These are phyloP conservation scores for Candida golubevii DNA, from an alignment of 805 yeast species.

Conservation along the genomic window DNA sequence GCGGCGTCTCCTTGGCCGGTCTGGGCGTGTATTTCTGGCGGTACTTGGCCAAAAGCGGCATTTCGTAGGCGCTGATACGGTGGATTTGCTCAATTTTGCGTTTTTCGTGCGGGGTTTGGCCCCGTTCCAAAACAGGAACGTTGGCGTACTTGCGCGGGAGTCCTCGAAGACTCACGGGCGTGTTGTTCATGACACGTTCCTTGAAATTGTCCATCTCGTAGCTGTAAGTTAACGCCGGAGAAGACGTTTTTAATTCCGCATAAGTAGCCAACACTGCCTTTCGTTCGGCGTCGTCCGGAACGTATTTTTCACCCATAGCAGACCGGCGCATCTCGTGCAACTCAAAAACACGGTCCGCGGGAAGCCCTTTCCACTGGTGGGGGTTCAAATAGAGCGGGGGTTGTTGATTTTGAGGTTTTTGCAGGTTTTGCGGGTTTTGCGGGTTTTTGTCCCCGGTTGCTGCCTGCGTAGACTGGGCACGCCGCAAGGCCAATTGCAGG, in stretches of 20 bases:
- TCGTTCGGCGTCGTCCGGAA: conserved; percentile 62
- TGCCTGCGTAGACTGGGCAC: too few species aligned
- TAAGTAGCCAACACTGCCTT: conserved; percentile 49
- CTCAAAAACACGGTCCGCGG: conserved; percentile 57
- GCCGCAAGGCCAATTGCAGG: background rate
- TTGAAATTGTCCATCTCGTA: conserved; percentile 41
- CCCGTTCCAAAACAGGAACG: conserved; percentile 31
- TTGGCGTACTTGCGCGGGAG: conserved; percentile 37
- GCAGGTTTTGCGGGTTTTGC: too few species aligned
- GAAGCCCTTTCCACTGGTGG: conserved; percentile 64
- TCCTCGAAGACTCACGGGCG: conserved; percentile 33
- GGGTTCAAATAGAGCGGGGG: conserved; percentile 52
- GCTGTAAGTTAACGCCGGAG: conserved; percentile 36
- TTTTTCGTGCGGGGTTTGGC: conserved; percentile 43
- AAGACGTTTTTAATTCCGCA: conserved; percentile 23
- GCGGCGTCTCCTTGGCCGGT: conserved; percentile 42
- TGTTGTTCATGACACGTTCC: conserved; percentile 39
- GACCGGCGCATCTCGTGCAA: conserved; percentile 57
- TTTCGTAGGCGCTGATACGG: conserved; percentile 85
- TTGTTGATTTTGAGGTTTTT: too few species aligned
- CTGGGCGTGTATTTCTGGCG: conserved; percentile 63
- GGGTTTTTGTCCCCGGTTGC: too few species aligned
- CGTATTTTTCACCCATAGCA: conserved; percentile 49
- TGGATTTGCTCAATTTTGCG: conserved; percentile 73
- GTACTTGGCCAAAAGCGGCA: conserved; percentile 77